Evolutionary conservation across 805 yeast species (phyloP).

Genomic region (Sugiyamaella valdiviana): DNA sequence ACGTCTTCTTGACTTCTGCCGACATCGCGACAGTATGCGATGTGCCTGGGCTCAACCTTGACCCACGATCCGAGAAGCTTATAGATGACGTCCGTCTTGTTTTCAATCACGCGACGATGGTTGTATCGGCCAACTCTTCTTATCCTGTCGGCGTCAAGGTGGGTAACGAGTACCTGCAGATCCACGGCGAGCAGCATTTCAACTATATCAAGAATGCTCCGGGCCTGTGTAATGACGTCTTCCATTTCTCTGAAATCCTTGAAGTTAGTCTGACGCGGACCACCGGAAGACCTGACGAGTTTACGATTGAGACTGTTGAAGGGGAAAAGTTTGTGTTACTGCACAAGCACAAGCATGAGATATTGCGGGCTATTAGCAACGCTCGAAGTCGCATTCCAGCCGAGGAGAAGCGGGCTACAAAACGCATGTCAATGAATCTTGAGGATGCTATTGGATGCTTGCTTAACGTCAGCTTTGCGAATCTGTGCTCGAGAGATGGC

Average conservation of each 20-base stretch:
- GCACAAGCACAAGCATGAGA: slow-evolving; percentile 16
- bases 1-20: slow-evolving; percentile 41
- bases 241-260: slow-evolving; percentile 36
- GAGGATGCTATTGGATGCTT: slow-evolving; percentile 51
- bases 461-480: slow-evolving; percentile 59
- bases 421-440: slow-evolving; percentile 9
- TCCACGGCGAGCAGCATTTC: slow-evolving; percentile 26
- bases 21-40: slow-evolving; percentile 42
- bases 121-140: slow-evolving; percentile 35
- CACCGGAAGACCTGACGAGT: slow-evolving; percentile 36
- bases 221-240: slow-evolving; percentile 32
- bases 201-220: slow-evolving; percentile 14
- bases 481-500: slow-evolving; percentile 53
- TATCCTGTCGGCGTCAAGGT: slow-evolving; percentile 58
- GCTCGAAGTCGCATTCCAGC: slow-evolving; percentile 13
- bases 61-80: slow-evolving; percentile 37
- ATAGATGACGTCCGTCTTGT: slow-evolving; percentile 22
- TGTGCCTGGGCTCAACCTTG: slow-evolving; percentile 37
- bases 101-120: slow-evolving; percentile 10
- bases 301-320: slow-evolving; percentile 35
- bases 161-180: slow-evolving; percentile 64
- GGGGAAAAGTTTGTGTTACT: slow-evolving; percentile 8
- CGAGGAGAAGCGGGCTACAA: slow-evolving; percentile 2
- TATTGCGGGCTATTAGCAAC: slow-evolving; percentile 20
- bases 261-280: slow-evolving; percentile 37